A percentile compares a stretch with the other conserved stretches of the same genome.
phyloP scores from a whole-genome alignment of 768 basidiomycete species.

The Ramaria rubella region DNA sequence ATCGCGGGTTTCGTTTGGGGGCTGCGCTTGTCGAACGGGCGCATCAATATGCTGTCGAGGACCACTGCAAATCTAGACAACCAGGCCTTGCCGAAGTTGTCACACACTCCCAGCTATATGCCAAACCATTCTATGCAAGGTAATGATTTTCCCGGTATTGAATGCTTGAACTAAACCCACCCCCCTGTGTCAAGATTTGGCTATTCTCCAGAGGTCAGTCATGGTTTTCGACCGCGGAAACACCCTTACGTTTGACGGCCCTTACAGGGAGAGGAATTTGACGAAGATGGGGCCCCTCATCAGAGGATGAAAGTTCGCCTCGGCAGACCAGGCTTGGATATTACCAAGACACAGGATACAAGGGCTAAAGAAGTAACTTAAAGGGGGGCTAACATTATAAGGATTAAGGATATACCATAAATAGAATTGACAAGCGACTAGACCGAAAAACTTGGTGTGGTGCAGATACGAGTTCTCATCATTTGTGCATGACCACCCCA shows the following conservation, averaged over 20 bases:
- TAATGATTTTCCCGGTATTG: slow-evolving; percentile 30
- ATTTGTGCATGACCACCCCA: background rate
- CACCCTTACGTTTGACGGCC: slow-evolving; percentile 17
- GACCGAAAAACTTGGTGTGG: no score
- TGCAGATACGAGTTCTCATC: background rate
- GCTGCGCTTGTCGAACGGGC: slow-evolving; percentile 55
- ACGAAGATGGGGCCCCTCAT: slow-evolving; percentile 81
- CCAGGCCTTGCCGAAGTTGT: slow-evolving; percentile 36
- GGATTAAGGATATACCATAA: background rate
- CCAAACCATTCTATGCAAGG: slow-evolving; percentile 71
- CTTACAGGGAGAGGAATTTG: slow-evolving; percentile 61
- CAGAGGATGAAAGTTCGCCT: slow-evolving; percentile 64
- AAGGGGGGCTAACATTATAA: background rate
- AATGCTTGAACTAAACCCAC: background rate
- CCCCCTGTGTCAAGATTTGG: slow-evolving; percentile 15
- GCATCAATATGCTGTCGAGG: slow-evolving; percentile 50
- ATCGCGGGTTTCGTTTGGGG: slow-evolving; percentile 60
- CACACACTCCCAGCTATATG: slow-evolving; percentile 66
- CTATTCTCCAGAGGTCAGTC: slow-evolving; percentile 48
- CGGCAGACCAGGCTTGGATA: background rate
- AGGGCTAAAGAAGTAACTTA: background rate
- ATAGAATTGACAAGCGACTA: background rate
- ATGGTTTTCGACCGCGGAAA: background rate
- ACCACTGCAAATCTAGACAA: slow-evolving; percentile 27
- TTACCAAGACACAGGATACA: background rate